Evolutionary conservation across 2,329 filamentous ascomycete species (phyloP).

Genomic region (Fusarium sterilihyphosum): DNA sequence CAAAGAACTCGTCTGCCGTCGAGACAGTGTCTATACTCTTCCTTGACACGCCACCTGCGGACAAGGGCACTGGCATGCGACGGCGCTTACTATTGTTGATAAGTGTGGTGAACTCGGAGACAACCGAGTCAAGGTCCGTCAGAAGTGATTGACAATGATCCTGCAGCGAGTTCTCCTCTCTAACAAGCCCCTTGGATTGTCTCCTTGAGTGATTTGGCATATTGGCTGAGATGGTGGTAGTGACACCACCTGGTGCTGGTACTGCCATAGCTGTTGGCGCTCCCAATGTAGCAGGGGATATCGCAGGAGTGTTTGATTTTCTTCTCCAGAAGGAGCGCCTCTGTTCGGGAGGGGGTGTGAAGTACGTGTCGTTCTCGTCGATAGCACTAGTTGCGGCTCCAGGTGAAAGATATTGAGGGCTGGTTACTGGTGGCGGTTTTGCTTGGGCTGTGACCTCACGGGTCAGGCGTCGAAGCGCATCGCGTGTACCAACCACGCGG

Average conservation of each 20-base stretch:
- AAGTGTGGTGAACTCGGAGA: conserved; percentile 82
- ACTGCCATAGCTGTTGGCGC: conserved; percentile 53
- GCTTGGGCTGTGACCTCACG: conserved; percentile 77
- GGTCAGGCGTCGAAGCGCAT: conserved; percentile 86
- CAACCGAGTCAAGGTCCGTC: conserved; percentile 83
- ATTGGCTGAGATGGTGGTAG: conserved; percentile 46
- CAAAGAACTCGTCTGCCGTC: conserved; percentile 91
- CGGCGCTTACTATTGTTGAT: conserved; percentile 83
- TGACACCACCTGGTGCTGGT: conserved; percentile 52
- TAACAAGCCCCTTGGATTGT: conserved; percentile 51
- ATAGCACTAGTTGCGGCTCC: conserved; percentile 53
- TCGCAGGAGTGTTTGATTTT: conserved; percentile 71
- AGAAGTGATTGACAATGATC: conserved; percentile 87
- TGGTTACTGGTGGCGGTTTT: conserved; percentile 38
- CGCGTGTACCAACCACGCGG: conserved; percentile 85
- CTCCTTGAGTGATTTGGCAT: conserved; percentile 47
- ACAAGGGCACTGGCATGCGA: conserved; percentile 65
- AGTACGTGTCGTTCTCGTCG: conserved; percentile 69
- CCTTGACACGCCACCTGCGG: conserved; percentile 57
- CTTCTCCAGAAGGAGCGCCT: conserved; percentile 91
- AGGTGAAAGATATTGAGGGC: conserved; percentile 53
- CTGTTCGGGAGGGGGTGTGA: conserved; percentile 48
- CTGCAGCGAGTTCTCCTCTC: conserved; percentile 74
- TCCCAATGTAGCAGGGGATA: conserved; percentile 54
- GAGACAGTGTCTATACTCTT: conserved; percentile 83